Evolutionary conservation across 164 flowering plant genomes (phyloP), one percentile per base, ranked within the genome.

Genomic region (Stephania japonica): DNA sequence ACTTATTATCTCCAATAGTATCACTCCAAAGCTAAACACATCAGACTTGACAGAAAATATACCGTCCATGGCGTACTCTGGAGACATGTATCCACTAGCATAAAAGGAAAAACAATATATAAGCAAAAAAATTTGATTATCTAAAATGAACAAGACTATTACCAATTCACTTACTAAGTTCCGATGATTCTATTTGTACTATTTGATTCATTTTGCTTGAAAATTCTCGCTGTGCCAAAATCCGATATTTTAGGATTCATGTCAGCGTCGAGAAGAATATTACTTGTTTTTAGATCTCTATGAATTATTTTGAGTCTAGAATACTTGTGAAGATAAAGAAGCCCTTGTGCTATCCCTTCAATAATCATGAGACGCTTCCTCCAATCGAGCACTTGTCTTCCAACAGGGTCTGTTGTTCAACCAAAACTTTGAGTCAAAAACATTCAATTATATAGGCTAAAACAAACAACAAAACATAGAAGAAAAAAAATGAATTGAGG

Each of bases 1-100:
- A 42, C 50, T 42, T 1, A 42, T 1, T 23, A 70, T 70, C 16
- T 47, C 62, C 24, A 70, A 21, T 6, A 70, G 14, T 12, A 50
- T 1, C 8, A 70, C 72, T 11, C 62, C 61, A 25, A 50, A 70
- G 26, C 62, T 23, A 11, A 70, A 70, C 7, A 47, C 53, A 42
- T 68, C 50, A 19, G 53, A 68, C 56, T 68, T 43, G 18, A 42
- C 53, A n/a, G 70, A 68, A 16, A 68, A 68, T n/a, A 68, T 43
- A 1, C 70, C 70, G 21, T 68, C 50, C 56, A 43, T 68, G 24
- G 70, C 70, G 12, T 68, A 68, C 70, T 68, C n/a, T n/a, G n/a
- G 70, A 42, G 70, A 68, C 70, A 68, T 68, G 24, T 68, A 68
- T n/a, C 70, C 70, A 68, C 70, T 19, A 24, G 32, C 10, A 64